Evolutionary conservation across 495 filamentous ascomycete genomes (phyloP).

Genomic region (Hypoxylon subgilvum): DNA sequence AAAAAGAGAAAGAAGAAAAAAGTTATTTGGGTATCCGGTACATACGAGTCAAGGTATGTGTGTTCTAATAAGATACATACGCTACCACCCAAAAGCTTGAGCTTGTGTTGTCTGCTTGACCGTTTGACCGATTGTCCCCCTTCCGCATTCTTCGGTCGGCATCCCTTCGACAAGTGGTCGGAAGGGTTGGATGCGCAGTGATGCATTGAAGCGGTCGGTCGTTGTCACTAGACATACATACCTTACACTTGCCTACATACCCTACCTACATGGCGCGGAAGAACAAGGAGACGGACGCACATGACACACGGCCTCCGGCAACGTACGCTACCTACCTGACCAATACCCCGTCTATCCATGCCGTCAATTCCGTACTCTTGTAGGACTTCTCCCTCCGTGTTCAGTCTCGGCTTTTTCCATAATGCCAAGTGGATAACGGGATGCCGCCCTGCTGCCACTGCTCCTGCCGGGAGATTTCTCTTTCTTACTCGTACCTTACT

Average conservation of each 20-base stretch:
- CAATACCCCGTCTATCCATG: conserved; percentile 3
- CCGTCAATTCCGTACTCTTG: conserved; percentile 24
- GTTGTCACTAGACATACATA: conserved; percentile 16
- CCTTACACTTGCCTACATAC: background rate
- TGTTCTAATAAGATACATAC: no score
- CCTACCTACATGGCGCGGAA: conserved; percentile 6
- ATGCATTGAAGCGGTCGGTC: conserved; percentile 33
- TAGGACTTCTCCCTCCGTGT: conserved; percentile 14
- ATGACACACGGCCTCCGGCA: conserved; percentile 11
- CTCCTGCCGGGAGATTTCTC: conserved; percentile 10
- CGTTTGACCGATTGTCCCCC: no score
- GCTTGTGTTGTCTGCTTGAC: no score
- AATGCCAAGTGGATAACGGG: conserved; percentile 14
- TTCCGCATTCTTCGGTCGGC: conserved; percentile 7
- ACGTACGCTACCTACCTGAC: conserved; percentile 6
- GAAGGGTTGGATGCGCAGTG: conserved; percentile 29
- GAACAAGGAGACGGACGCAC: conserved; percentile 18
- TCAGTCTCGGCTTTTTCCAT: conserved; percentile 7
- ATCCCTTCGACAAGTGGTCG: conserved; percentile 29
- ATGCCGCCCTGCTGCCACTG: background rate
- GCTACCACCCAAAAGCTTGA: background rate
- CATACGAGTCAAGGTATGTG: no score
- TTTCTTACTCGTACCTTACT: no score
- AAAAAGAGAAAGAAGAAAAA: no score
- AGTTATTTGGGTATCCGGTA: background rate